These are phyloP conservation scores for Cutaneotrichosporon sp. DNA, from an alignment of 1,284 basidiomycete species.

Conservation along the genomic window DNA sequence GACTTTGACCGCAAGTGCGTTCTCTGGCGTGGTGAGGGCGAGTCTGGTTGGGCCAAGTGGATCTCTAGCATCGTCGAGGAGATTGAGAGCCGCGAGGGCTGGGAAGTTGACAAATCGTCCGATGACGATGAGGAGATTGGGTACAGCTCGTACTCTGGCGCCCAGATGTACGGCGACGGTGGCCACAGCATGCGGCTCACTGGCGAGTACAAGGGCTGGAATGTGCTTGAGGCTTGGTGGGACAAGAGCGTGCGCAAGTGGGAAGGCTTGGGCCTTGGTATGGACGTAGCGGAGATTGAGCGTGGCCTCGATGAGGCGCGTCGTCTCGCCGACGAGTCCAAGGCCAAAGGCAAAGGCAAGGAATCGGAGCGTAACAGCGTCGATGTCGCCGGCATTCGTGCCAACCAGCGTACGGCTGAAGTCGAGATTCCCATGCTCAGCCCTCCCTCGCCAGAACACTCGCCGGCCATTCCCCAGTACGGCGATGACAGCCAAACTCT, in stretches of 20 bases:
- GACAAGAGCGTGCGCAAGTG: conserved; percentile 78
- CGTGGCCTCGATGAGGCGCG: conserved; percentile 38
- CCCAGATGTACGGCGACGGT: conserved; percentile 65
- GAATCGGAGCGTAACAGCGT: conserved; percentile 11
- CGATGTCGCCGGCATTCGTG: conserved; percentile 24
- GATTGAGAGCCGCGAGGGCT: conserved; percentile 80
- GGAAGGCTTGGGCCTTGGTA: conserved; percentile 68
- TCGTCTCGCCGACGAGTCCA: conserved; percentile 19
- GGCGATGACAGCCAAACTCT: conserved; percentile 40
- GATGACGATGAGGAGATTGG: conserved; percentile 66
- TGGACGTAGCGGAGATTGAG: conserved; percentile 48
- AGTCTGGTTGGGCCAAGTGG: conserved; percentile 92
- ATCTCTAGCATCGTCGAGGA: conserved; percentile 89
- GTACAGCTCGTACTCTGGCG: conserved; percentile 77
- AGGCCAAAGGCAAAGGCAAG: conserved; percentile 29
- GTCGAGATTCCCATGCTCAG: conserved; percentile 31
- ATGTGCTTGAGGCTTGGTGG: conserved; percentile 82
- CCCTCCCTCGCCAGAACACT: conserved; percentile 9
- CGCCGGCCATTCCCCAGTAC: neutral
- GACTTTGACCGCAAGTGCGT: conserved; percentile 99
- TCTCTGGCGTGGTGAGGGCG: conserved; percentile 82
- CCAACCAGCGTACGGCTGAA: conserved; percentile 28
- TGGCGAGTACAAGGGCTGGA: conserved; percentile 85
- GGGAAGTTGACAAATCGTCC: conserved; percentile 57
- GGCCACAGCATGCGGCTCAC: conserved; percentile 59